Conservation (phyloP, 108 stramenopile genomes). For the Cyclostephanos tholiformis region DNA sequence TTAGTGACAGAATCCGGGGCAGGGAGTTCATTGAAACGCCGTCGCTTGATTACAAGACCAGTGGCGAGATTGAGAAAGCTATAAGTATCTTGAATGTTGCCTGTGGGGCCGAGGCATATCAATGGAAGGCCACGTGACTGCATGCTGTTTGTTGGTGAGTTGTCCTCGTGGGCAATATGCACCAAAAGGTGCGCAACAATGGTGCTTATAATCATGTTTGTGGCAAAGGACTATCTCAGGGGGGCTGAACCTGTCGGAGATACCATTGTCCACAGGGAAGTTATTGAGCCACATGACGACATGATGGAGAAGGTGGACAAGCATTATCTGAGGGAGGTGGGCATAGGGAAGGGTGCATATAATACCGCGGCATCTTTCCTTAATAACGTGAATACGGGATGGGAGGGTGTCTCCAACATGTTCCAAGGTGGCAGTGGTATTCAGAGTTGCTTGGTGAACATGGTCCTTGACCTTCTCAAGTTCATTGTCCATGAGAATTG, state of each 20-base stretch:
- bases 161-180: conserved; percentile 9
- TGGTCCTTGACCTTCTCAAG: conserved; percentile 20
- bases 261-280: no score
- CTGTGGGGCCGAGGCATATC: conserved; percentile 19
- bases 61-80: no score
- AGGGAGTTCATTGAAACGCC: no score
- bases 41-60: no score
- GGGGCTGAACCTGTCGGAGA: conserved; percentile 27
- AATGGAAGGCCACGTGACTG: no score
- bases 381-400: conserved; percentile 39
- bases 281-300: no score
- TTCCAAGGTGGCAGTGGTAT: conserved; percentile 21
- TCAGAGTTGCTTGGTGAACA: background rate
- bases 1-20: no score
- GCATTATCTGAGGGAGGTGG: conserved; percentile 23
- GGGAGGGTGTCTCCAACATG: conserved; percentile 56
- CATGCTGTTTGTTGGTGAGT: no score
- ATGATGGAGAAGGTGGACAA: conserved; percentile 15
- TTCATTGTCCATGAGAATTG: background rate
- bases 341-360: conserved; percentile 42
- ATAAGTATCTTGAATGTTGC: background rate
- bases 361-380: conserved; percentile 35
- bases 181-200: background rate
- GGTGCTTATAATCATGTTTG: background rate
- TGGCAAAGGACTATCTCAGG: conserved; percentile 7